Percentiles rank a stretch among this genome's conserved stretches.
These are phyloP conservation scores for Lepidium campestre DNA, from an alignment of 441 rosid species.

Conservation along the genomic window DNA sequence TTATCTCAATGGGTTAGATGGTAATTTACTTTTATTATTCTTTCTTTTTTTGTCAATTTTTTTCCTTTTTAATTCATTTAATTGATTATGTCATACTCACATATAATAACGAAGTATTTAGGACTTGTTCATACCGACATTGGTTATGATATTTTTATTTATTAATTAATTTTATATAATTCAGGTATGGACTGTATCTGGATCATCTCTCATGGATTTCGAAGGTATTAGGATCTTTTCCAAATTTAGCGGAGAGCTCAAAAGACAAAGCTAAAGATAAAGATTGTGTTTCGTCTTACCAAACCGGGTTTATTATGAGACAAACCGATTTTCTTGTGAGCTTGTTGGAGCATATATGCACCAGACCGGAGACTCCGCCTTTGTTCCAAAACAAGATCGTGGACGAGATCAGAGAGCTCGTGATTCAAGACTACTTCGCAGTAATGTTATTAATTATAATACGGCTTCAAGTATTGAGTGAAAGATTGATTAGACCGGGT, in stretches of 20 bases:
- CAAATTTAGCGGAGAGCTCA: slow-evolving; percentile 29
- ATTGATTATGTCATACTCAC: not conserved
- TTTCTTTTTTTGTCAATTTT: too few relatives aligned
- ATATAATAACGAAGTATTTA: too few relatives aligned
- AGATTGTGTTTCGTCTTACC: slow-evolving; percentile 10
- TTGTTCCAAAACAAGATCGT: slow-evolving; percentile 46
- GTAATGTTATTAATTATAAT: slow-evolving; percentile 36
- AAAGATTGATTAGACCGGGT: slow-evolving; percentile 26
- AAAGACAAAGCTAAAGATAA: slow-evolving; percentile 31
- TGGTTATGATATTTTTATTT: not conserved
- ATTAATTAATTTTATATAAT: not conserved
- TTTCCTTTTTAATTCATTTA: not conserved
- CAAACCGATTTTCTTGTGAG: slow-evolving; percentile 31
- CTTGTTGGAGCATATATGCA: slow-evolving; percentile 36
- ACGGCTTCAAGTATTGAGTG: slow-evolving; percentile 40
- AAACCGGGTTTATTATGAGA: slow-evolving; percentile 10
- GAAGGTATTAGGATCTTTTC: slow-evolving; percentile 32
- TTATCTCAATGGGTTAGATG: slow-evolving; percentile 65
- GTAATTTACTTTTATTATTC: slow-evolving; percentile 46
- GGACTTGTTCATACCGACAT: slow-evolving; percentile 7
- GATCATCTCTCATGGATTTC: slow-evolving; percentile 40
- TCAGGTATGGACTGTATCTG: slow-evolving; percentile 26
- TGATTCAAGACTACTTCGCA: slow-evolving; percentile 49
- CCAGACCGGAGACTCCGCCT: slow-evolving; percentile 43
- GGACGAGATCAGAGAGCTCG: slow-evolving; percentile 54